Percentiles rank a stretch among this genome's conserved stretches.
phyloP scores from a whole-genome alignment of 768 basidiomycete species.

The Boletus tylopilopsis region DNA sequence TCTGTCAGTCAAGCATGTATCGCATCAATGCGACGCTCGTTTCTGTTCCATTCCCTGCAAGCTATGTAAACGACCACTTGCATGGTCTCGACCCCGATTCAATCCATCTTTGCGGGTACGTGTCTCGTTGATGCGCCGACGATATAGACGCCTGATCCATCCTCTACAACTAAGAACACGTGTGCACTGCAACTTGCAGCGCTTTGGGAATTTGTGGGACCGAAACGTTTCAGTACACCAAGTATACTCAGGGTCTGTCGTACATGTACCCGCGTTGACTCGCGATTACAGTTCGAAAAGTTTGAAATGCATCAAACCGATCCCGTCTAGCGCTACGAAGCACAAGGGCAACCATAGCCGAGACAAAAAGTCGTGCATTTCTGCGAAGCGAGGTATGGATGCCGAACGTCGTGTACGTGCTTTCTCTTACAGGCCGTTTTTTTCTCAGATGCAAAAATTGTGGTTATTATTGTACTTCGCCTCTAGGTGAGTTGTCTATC shows the following conservation, averaged over 20 bases:
- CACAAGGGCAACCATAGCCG: constrained; percentile 48
- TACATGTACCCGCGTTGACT: too few species aligned
- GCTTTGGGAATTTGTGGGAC: constrained; percentile 54
- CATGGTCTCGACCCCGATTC: constrained; percentile 42
- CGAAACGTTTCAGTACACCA: constrained; percentile 62
- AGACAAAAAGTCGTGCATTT: constrained; percentile 48
- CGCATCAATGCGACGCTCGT: constrained; percentile 48
- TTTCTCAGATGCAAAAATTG: constrained; percentile 47
- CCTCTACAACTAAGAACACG: constrained; percentile 46
- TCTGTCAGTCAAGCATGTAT: constrained; percentile 32
- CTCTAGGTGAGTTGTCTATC: constrained; percentile 39
- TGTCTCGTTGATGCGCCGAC: background rate
- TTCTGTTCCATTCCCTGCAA: constrained; percentile 53
- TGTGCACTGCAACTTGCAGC: constrained; percentile 41
- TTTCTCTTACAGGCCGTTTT: background rate
- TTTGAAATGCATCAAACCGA: constrained; percentile 44
- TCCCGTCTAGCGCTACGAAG: constrained; percentile 38
- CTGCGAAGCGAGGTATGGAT: constrained; percentile 45
- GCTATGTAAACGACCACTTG: constrained; percentile 57
- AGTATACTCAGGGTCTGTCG: constrained; percentile 54
- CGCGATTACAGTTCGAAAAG: constrained; percentile 43
- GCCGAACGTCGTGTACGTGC: background rate
- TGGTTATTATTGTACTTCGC: constrained; percentile 56
- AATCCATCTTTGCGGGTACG: constrained; percentile 57
- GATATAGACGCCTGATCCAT: background rate